Percentiles rank a stretch among this genome's conserved stretches.
Evolutionary conservation across 108 stramenopile genomes (phyloP).

Genomic region (Mediolabrus comicus): DNA sequence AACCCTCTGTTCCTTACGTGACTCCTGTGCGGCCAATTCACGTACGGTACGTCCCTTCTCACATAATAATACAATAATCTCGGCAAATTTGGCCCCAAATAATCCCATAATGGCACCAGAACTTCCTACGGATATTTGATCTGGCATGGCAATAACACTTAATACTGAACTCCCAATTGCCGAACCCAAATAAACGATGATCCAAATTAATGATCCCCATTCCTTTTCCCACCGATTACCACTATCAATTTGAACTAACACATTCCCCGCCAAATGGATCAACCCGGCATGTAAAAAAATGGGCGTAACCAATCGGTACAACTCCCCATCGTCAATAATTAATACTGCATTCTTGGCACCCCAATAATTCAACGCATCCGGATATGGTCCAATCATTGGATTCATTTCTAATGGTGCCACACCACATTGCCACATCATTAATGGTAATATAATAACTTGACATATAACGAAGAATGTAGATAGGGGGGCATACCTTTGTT

Average conservation of each 20-base stretch:
- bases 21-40: constrained; percentile 55
- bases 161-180: constrained; percentile 66
- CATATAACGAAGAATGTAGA: constrained; percentile 52
- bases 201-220: constrained; percentile 76
- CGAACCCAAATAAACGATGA: constrained; percentile 64
- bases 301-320: constrained; percentile 74
- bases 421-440: constrained; percentile 82
- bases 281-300: constrained; percentile 83
- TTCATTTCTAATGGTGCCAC: constrained; percentile 74
- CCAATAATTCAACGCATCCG: constrained; percentile 81
- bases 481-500: constrained; percentile 64
- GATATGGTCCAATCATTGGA: constrained; percentile 84
- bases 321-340: constrained; percentile 79
- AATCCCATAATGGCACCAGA: constrained; percentile 85
- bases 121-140: constrained; percentile 75
- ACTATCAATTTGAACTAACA: constrained; percentile 75
- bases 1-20: constrained; percentile 70
- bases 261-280: constrained; percentile 75
- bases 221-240: constrained; percentile 79
- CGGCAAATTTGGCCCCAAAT: constrained; percentile 79
- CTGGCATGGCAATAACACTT: constrained; percentile 65
- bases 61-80: constrained; percentile 65
- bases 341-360: constrained; percentile 84
- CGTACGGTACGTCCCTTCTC: constrained; percentile 53
- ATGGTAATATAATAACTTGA: constrained; percentile 53